A percentile compares a stretch with the other conserved stretches of the same genome.
phyloP scores from a whole-genome alignment of 164 flowering plant genomes.

The Umbellularia californica region DNA sequence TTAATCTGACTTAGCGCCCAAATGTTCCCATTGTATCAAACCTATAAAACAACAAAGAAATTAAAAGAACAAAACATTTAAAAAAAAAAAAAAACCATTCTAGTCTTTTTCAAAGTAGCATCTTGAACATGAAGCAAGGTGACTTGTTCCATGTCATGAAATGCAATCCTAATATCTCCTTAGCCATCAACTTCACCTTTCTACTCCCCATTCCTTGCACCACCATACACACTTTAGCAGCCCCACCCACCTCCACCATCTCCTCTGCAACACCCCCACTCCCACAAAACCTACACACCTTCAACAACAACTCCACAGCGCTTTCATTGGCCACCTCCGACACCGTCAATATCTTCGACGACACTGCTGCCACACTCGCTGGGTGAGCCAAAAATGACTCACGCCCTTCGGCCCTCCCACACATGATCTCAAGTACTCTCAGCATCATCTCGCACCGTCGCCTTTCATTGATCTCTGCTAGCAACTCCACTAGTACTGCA shows the following conservation, averaged over 20 bases:
- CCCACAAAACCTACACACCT: conserved; percentile 44
- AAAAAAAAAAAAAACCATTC: not conserved
- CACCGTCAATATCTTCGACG: conserved; percentile 69
- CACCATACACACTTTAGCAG: conserved; percentile 50
- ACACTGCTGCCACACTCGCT: conserved; percentile 62
- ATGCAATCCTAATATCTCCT: conserved; percentile 21
- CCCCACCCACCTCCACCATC: conserved; percentile 70
- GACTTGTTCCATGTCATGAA: conserved; percentile 20
- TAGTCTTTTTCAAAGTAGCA: not conserved
- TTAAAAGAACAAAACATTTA: no score
- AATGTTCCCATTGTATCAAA: no score
- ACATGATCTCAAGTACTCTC: conserved; percentile 41
- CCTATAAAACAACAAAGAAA: no score
- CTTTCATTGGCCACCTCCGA: conserved; percentile 57
- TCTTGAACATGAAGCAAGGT: conserved; percentile 15
- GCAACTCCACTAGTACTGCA: conserved; percentile 39
- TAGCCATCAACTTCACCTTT: conserved; percentile 24
- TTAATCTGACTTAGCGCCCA: no score
- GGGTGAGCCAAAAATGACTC: conserved; percentile 53
- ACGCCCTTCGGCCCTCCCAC: conserved; percentile 73
- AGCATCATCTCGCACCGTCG: conserved; percentile 42
- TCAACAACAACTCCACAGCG: conserved; percentile 51
- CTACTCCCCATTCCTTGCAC: conserved; percentile 18
- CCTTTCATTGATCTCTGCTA: conserved; percentile 41
- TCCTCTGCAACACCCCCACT: conserved; percentile 42